Conservation (phyloP, 257 asterid species). For the Nicotiana attenuata region DNA sequence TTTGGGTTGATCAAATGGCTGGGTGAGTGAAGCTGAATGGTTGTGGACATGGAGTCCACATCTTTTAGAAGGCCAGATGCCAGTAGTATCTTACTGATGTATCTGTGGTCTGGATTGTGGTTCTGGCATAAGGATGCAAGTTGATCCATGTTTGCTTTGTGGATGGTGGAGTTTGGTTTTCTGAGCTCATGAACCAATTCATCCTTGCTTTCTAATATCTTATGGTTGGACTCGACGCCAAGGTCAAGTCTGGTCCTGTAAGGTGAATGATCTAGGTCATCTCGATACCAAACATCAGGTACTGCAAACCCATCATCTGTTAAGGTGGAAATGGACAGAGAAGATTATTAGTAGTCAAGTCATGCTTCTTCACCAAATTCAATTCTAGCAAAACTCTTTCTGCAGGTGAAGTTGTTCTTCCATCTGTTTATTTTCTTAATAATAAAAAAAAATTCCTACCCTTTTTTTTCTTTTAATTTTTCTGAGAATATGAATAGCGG, state of each 20-base stretch:
- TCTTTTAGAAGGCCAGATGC: slow-evolving; percentile 68
- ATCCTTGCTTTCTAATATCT: slow-evolving; percentile 40
- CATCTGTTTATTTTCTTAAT: too few species aligned
- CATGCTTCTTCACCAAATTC: slow-evolving; percentile 12
- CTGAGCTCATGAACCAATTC: slow-evolving; percentile 38
- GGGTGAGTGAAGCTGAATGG: slow-evolving; percentile 47
- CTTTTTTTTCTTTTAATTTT: too few species aligned
- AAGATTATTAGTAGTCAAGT: slow-evolving; percentile 18
- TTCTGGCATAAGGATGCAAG: slow-evolving; percentile 24
- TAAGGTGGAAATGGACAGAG: slow-evolving; percentile 17
- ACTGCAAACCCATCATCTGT: slow-evolving; percentile 42
- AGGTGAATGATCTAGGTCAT: slow-evolving; percentile 31
- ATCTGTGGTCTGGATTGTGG: slow-evolving; percentile 47
- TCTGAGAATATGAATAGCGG: too few species aligned
- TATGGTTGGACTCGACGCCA: slow-evolving; percentile 22
- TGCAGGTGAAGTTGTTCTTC: too few species aligned
- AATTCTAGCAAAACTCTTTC: background rate
- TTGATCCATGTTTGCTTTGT: slow-evolving; percentile 28
- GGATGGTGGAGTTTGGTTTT: slow-evolving; percentile 21
- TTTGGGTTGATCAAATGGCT: slow-evolving; percentile 55
- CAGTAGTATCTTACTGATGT: slow-evolving; percentile 49
- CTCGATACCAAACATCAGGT: slow-evolving; percentile 46
- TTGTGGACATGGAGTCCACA: slow-evolving; percentile 28
- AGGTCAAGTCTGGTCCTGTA: slow-evolving; percentile 24
- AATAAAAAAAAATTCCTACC: background rate